Conservation (phyloP, 164 flowering plant genomes). For the Sedum album region DNA sequence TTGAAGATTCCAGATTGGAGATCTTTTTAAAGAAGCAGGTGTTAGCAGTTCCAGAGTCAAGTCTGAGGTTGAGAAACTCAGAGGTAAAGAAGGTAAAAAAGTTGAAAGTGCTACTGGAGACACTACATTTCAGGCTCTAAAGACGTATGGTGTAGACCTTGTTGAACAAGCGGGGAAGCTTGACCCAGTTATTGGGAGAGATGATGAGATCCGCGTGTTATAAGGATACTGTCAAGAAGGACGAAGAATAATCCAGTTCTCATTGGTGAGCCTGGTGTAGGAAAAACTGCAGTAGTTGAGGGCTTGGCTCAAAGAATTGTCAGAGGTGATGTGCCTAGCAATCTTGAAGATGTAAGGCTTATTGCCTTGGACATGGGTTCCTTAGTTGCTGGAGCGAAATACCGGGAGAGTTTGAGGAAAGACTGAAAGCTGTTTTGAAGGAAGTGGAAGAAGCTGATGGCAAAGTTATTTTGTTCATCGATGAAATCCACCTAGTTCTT, state of each 20-base stretch:
- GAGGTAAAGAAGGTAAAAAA: slow-evolving; percentile 77
- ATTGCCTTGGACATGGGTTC: slow-evolving; percentile 89
- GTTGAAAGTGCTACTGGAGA: slow-evolving; percentile 92
- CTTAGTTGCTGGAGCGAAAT: slow-evolving; percentile 72
- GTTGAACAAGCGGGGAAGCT: slow-evolving; percentile 84
- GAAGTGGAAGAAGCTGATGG: slow-evolving; percentile 88
- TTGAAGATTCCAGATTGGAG: slow-evolving; percentile 76
- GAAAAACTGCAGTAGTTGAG: slow-evolving; percentile 86
- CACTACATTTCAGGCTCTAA: slow-evolving; percentile 66
- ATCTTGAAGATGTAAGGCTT: slow-evolving; percentile 67
- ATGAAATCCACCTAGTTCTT: slow-evolving; percentile 76
- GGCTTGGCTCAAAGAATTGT: slow-evolving; percentile 86
- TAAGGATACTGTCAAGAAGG: slow-evolving; percentile 69
- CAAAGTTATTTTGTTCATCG: slow-evolving; percentile 74
- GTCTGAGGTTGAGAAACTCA: slow-evolving; percentile 72
- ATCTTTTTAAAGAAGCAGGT: slow-evolving; percentile 67
- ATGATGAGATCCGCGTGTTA: slow-evolving; percentile 70
- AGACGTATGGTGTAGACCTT: slow-evolving; percentile 79
- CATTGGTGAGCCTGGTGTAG: slow-evolving; percentile 89
- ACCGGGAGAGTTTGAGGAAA: slow-evolving; percentile 84
- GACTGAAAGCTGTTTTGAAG: slow-evolving; percentile 65
- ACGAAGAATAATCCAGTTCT: slow-evolving; percentile 86
- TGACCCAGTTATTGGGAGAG: slow-evolving; percentile 85
- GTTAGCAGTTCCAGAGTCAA: slow-evolving; percentile 43
- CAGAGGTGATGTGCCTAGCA: slow-evolving; percentile 78